Evolutionary conservation across 2,329 filamentous ascomycete species (phyloP).

Genomic region (Beauveria medogensis): DNA sequence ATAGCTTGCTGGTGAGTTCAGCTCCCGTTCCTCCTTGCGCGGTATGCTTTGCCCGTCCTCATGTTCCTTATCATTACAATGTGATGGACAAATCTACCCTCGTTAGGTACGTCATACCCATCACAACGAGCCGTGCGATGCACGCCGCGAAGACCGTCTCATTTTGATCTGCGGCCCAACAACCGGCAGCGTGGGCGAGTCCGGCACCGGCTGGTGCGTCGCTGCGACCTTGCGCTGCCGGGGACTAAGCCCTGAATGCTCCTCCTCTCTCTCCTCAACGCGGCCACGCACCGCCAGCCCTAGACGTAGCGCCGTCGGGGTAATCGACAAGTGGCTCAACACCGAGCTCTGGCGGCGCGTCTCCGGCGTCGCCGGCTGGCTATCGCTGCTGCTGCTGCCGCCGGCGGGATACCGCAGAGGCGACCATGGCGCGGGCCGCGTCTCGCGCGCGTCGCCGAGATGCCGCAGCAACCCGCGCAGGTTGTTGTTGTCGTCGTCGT

Average conservation of each 20-base stretch:
- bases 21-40: not conserved
- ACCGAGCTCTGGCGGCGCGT: not conserved
- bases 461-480: not conserved
- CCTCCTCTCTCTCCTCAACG: not conserved
- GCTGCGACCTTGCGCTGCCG: not conserved
- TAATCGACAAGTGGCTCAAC: not conserved
- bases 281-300: not conserved
- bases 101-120: not conserved
- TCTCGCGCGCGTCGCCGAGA: not conserved
- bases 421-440: not conserved
- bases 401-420: not conserved
- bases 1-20: not conserved
- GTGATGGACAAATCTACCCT: not conserved
- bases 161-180: not conserved
- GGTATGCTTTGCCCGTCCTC: not conserved
- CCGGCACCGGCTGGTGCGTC: not conserved
- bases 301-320: not conserved
- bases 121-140: not conserved
- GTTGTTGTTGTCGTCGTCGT: not conserved
- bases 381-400: not conserved
- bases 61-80: not conserved
- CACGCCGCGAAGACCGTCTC: not conserved
- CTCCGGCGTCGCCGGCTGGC: not conserved
- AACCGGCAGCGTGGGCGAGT: conserved; percentile 6
- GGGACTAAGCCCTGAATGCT: not conserved